Evolutionary conservation across 352 stramenopile species (phyloP).

Genomic region (Pythium dissimile): DNA sequence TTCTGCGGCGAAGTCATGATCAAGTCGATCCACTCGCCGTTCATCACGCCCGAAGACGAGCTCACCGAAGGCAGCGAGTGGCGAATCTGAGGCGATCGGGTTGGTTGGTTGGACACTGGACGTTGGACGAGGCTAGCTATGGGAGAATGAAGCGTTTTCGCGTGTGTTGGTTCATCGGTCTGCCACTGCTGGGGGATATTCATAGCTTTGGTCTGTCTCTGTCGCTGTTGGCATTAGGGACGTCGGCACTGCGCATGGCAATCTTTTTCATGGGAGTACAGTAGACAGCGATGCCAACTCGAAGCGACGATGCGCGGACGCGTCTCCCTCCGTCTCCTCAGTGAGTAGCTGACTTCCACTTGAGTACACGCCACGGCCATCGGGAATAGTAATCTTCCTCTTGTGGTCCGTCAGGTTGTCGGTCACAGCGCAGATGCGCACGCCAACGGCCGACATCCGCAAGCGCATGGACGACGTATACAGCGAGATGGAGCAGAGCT

Average conservation of each 20-base stretch:
- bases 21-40: conserved; percentile 90
- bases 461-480: conserved; percentile 62
- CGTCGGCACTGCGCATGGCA: too few relatives aligned
- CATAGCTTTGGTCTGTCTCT: too few relatives aligned
- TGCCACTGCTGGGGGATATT: too few relatives aligned
- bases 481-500: conserved; percentile 55
- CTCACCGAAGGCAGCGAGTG: conserved; percentile 74
- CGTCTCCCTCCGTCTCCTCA: conserved; percentile 7
- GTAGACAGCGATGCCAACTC: too few relatives aligned
- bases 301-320: conserved; percentile 2
- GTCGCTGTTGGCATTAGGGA: too few relatives aligned
- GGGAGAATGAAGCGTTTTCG: conserved; percentile 6
- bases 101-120: too few relatives aligned
- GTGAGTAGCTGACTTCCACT: background rate
- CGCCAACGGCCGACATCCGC: conserved; percentile 22
- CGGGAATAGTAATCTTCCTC: too few relatives aligned
- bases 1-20: conserved; percentile 96
- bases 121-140: too few relatives aligned
- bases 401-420: too few relatives aligned
- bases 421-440: conserved; percentile 9
- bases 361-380: too few relatives aligned
- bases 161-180: conserved; percentile 21
- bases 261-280: too few relatives aligned
- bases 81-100: conserved; percentile 55
- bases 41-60: conserved; percentile 89